Conservation (phyloP, 805 yeast genomes). For the Hanseniaspora occidentalis region DNA sequence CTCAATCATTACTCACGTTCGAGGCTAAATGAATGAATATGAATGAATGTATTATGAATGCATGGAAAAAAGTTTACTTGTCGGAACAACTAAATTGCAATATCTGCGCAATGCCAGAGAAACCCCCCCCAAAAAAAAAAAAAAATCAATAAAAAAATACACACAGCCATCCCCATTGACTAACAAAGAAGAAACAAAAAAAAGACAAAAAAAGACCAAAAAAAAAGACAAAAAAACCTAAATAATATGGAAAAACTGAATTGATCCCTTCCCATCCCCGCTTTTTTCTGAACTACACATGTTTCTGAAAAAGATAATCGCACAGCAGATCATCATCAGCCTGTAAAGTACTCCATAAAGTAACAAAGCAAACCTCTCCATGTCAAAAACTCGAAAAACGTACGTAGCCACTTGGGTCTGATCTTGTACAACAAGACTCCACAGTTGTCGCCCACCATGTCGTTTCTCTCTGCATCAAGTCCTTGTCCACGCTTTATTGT, state of each 20-base stretch:
- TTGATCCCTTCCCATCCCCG: neutral
- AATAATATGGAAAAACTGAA: neutral
- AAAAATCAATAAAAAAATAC: too few species aligned
- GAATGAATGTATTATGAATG: too few species aligned
- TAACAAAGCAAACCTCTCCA: conserved; percentile 55
- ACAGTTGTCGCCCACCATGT: conserved; percentile 50
- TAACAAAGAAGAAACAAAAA: neutral
- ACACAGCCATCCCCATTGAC: too few species aligned
- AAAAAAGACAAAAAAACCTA: neutral
- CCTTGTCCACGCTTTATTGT: conserved; percentile 77
- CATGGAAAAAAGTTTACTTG: too few species aligned
- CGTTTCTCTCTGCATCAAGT: conserved; percentile 59
- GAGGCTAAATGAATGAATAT: too few species aligned
- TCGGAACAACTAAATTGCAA: too few species aligned
- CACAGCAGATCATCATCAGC: too few species aligned
- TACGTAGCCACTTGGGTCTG: conserved; percentile 38
- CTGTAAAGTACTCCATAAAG: conserved; percentile 34
- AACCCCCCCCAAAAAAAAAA: too few species aligned
- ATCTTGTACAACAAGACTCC: conserved; percentile 49
- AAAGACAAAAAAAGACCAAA: neutral
- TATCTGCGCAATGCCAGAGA: too few species aligned
- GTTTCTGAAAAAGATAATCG: too few species aligned
- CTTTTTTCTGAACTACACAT: neutral
- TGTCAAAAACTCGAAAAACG: conserved; percentile 34
- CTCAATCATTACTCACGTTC: too few species aligned